phyloP scores from a whole-genome alignment of 2,329 filamentous ascomycete species.

The Graphilbum fragrans region DNA sequence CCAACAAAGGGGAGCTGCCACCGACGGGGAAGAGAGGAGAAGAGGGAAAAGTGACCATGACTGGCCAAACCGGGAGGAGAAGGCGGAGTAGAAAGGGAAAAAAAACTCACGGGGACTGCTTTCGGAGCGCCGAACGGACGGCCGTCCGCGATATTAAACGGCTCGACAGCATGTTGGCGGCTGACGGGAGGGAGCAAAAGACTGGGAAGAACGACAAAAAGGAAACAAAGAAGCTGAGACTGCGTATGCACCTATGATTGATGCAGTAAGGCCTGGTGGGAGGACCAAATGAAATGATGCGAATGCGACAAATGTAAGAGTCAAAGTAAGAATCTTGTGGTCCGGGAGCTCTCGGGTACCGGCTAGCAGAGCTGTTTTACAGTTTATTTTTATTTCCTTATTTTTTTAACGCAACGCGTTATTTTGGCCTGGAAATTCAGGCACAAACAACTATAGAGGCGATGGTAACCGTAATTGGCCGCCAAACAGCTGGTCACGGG shows the following conservation, averaged over 20 bases:
- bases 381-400: background rate
- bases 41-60: conserved; percentile 1
- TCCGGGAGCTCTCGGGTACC: conserved; percentile 11
- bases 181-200: background rate
- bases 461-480: too few species aligned
- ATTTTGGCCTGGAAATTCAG: background rate
- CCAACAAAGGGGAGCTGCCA: background rate
- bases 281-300: background rate
- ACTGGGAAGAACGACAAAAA: background rate
- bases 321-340: background rate
- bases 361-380: conserved; percentile 3
- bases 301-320: background rate
- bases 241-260: conserved; percentile 1
- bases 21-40: background rate
- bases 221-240: background rate
- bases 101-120: conserved; percentile 11
- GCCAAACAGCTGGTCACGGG: too few species aligned
- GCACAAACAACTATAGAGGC: too few species aligned
- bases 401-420: background rate
- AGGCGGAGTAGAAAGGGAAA: background rate
- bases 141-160: conserved; percentile 48
- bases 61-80: too few species aligned
- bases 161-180: conserved; percentile 42
- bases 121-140: conserved; percentile 42
- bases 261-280: background rate